Evolutionary conservation across 345 rosid genomes (phyloP), one percentile per base, ranked within the genome.

Genomic region (Dimocarpus longan): DNA sequence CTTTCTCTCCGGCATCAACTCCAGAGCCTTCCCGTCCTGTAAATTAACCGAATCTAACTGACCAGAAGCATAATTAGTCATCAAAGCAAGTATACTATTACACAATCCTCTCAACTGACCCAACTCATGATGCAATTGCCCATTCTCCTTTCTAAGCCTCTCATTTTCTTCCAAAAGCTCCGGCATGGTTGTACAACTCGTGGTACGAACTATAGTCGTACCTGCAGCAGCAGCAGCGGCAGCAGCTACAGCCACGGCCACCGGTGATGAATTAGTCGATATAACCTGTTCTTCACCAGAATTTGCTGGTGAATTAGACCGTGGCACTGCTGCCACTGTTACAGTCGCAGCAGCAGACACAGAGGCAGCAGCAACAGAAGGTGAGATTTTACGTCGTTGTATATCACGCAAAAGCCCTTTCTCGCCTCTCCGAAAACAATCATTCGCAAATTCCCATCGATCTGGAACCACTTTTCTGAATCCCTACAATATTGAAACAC

Each of bases 371-470:
- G 70, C 74, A 0, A 87, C 76, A 0, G 84, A 13, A 52, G 88
- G 88, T 6, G 88, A 85, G 70, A 93, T 86, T 79, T 95, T 95
- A 79, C 98, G 86, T 0, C 98, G 93, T 76, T 93, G 98, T 32
- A 95, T 95, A 71, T 93, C 95, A 2, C 95, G 89, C 42, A 95
- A 93, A 26, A 93, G 85, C 22, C 80, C 80, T 82, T 91, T 95
- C 77, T 92, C 98, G 24, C 98, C 99, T 83, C 89, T 85, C 68
- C 84, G 82, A 56, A 95, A 95, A 78, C 88, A 89, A 11, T 92
- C 98, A 32, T 95, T 91, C 9, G 95, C 91, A 56, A 95, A 95
- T 79, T 95, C 99, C 99, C 99, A 95, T 66, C 96, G 93, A 80
- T 95, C 98, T 13, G 98, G 95, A 57, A 91, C 95, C 13, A 93